Percentiles rank a stretch among this genome's conserved stretches.
Conservation (phyloP, 176 grass and related monocot genomes). For the Puya raimondii region DNA sequence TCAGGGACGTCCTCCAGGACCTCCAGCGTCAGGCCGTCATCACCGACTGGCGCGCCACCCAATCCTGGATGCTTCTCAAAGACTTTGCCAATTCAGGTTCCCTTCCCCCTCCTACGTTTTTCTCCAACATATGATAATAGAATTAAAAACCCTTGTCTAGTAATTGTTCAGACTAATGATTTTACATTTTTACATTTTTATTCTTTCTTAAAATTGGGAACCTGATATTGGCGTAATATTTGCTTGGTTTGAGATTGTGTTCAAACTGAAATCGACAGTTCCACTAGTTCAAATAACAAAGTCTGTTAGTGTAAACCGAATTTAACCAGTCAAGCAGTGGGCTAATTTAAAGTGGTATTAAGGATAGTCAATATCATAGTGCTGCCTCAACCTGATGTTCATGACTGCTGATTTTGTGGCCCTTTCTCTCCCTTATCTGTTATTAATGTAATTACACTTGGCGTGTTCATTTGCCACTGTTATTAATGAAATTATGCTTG, state of each 20-base stretch:
- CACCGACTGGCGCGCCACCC: conserved; percentile 35
- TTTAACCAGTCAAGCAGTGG: no score
- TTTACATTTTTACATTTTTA: no score
- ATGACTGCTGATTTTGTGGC: neutral
- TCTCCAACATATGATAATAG: neutral
- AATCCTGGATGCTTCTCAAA: conserved; percentile 73
- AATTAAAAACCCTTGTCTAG: neutral
- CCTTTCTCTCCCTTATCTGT: neutral
- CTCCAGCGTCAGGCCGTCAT: conserved; percentile 41
- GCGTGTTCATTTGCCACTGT: neutral
- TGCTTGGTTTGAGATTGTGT: no score
- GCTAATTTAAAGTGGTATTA: no score
- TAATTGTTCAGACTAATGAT: neutral
- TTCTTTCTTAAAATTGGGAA: no score
- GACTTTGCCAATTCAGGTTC: conserved; percentile 63
- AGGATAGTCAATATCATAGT: no score
- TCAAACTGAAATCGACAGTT: no score
- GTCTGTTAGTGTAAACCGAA: no score
- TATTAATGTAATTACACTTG: neutral
- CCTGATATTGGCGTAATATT: no score
- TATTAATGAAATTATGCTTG: neutral
- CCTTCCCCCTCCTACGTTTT: neutral
- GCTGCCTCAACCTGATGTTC: no score
- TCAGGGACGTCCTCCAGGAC: conserved; percentile 43
- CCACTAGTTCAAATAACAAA: no score